Evolutionary conservation across 441 rosid genomes (phyloP), one percentile per base, ranked within the genome.

Genomic region (Croton setiger): DNA sequence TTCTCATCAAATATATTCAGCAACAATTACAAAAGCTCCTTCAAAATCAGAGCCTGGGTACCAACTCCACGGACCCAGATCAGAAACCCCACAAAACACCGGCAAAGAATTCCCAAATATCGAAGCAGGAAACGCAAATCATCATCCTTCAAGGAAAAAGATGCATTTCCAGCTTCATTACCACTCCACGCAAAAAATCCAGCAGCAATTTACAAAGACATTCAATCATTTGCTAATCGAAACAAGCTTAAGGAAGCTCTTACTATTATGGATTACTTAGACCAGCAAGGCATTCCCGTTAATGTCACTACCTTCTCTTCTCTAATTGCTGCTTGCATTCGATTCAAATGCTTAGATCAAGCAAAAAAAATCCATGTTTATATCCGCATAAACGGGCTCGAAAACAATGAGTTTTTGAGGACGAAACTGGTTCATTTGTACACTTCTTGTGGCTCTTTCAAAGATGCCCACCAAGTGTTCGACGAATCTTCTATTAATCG

Each of bases 211-310:
- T 86, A 82, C 89, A 78, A 83, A 68, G 92, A 86, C 21, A 78
- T 93, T 31, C 88, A 83, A 65, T 76, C 70, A 36, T 81, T 93
- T 45, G 88, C 92, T 17, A 82, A 81, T 43, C 73, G 74, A 64
- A 82, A 84, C 82, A 86, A 85, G 78, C 93, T 91, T 80, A 82
- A 82, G 39, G 87, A 88, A 68, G 93, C 94, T n/a, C 88, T 91
- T 33, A 59, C 75, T 55, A 81, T 93, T 63, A 75, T 93, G 48
- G 93, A 93, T 76, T 87, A 91, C 78, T 70, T 88, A 68, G 94
- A 91, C 4, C 94, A 84, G 44, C 72, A 85, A 35, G 98, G 98
- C 15, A 84, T 93, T 53, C 98, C 97, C 0, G 85, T 88, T 15
- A 89, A 93, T 43, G 76, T 77, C 67, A 88, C 92, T n/a, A 86